These are phyloP conservation scores for Teunomyces aglyptinius DNA, from an alignment of 805 yeast genomes.

Conservation along the genomic window DNA sequence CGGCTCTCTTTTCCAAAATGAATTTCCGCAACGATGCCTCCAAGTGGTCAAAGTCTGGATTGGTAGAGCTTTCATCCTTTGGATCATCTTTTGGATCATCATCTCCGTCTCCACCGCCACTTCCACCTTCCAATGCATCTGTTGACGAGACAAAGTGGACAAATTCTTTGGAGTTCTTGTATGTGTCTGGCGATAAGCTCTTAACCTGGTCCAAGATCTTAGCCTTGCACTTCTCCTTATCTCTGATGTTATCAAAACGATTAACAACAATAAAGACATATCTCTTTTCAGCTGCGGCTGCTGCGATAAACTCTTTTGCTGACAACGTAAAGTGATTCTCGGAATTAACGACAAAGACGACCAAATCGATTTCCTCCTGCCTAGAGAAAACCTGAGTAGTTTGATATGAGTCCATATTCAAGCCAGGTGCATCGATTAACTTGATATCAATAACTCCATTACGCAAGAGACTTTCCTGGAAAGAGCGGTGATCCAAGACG, in stretches of 20 bases:
- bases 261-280: conserved; percentile 93
- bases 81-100: conserved; percentile 34
- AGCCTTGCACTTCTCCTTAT: conserved; percentile 74
- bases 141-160: conserved; percentile 86
- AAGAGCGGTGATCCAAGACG: conserved; percentile 69
- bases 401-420: conserved; percentile 88
- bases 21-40: conserved; percentile 85
- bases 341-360: conserved; percentile 93
- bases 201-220: conserved; percentile 84
- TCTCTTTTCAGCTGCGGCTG: conserved; percentile 88
- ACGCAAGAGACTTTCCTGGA: conserved; percentile 66
- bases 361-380: conserved; percentile 95
- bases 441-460: conserved; percentile 93
- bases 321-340: conserved; percentile 94
- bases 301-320: conserved; percentile 88
- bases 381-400: conserved; percentile 94
- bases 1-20: conserved; percentile 81
- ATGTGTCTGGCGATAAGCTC: conserved; percentile 83
- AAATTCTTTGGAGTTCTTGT: conserved; percentile 83
- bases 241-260: conserved; percentile 80
- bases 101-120: conserved; percentile 27
- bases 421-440: conserved; percentile 95
- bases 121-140: conserved; percentile 39
- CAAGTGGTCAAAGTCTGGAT: conserved; percentile 75
- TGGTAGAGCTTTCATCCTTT: conserved; percentile 27